Conservation (phyloP, 306 rosid genomes). For the Hippophae tibetana region DNA sequence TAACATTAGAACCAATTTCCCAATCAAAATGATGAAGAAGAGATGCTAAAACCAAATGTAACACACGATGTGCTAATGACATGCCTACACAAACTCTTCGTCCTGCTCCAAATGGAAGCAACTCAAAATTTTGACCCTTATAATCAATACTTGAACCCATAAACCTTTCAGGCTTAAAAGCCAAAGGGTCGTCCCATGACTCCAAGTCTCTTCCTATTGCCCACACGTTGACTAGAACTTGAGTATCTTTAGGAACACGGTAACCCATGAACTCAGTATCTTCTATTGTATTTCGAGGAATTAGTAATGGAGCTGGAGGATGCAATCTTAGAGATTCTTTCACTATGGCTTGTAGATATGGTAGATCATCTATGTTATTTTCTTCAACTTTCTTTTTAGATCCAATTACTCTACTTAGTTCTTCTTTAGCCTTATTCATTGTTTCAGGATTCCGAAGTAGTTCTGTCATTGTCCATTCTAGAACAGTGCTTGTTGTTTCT, state of each 20-base stretch:
- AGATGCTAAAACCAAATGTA: conserved; percentile 33
- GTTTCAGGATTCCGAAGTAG: conserved; percentile 15
- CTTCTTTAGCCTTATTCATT: conserved; percentile 18
- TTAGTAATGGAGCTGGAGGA: conserved; percentile 40
- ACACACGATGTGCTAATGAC: conserved; percentile 34
- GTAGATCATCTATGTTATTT: conserved; percentile 37
- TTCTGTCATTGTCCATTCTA: conserved; percentile 53
- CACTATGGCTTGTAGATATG: conserved; percentile 25
- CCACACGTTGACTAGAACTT: conserved; percentile 43
- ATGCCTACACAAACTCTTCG: conserved; percentile 45
- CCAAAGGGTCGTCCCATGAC: conserved; percentile 32
- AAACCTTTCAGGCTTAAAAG: conserved; percentile 39
- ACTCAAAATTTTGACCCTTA: conserved; percentile 37
- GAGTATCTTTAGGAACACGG: conserved; percentile 34
- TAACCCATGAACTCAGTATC: conserved; percentile 41
- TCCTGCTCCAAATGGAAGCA: conserved; percentile 43
- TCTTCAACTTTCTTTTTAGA: background rate
- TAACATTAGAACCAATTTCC: conserved; percentile 23
- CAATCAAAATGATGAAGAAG: conserved; percentile 48
- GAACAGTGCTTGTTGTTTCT: conserved; percentile 47
- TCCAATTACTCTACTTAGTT: conserved; percentile 15
- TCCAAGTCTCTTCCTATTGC: conserved; percentile 51
- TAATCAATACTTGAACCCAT: conserved; percentile 18
- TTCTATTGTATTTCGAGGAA: conserved; percentile 27
- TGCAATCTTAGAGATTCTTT: conserved; percentile 45